A percentile compares a stretch with the other conserved stretches of the same genome.
These are phyloP conservation scores for Gracilaria vermiculophylla DNA, from an alignment of 23 red algal species.

Conservation along the genomic window DNA sequence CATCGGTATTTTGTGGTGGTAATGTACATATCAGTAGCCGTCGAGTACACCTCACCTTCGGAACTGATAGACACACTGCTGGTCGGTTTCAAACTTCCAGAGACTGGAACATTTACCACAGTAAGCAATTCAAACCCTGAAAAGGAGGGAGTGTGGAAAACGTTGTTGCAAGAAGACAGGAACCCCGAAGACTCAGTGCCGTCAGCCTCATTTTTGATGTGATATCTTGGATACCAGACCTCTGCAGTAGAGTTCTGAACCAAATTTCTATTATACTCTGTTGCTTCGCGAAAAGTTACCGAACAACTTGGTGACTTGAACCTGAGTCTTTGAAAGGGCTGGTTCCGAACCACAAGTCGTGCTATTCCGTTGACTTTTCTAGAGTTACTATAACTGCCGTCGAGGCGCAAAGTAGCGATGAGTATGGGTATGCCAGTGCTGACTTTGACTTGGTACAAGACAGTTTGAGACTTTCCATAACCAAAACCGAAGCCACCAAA, in stretches of 20 bases:
- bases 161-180: not conserved
- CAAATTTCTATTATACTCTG: not conserved
- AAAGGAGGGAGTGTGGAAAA: constrained; percentile 15
- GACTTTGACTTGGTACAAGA: constrained; percentile 49
- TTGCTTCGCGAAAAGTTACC: not conserved
- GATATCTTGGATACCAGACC: not conserved
- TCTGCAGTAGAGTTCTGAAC: not conserved
- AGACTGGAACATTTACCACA: constrained; percentile 49
- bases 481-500: not conserved
- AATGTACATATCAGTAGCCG: constrained; percentile 32
- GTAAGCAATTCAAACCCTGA: constrained; percentile 52
- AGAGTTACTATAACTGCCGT: constrained; percentile 40
- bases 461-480: not conserved
- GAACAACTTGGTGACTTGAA: not conserved
- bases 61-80: constrained; percentile 29
- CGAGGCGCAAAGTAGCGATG: constrained; percentile 37
- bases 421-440: not conserved
- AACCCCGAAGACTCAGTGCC: not conserved
- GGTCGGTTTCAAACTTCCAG: constrained; percentile 26
- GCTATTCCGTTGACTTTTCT: constrained; percentile 51
- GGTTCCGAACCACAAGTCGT: constrained; percentile 34
- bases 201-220: not conserved
- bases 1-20: constrained; percentile 60
- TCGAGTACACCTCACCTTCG: constrained; percentile 56
- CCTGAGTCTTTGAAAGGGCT: not conserved